phyloP scores from a whole-genome alignment of 352 stramenopile genomes.

The Phytophthora pisi region DNA sequence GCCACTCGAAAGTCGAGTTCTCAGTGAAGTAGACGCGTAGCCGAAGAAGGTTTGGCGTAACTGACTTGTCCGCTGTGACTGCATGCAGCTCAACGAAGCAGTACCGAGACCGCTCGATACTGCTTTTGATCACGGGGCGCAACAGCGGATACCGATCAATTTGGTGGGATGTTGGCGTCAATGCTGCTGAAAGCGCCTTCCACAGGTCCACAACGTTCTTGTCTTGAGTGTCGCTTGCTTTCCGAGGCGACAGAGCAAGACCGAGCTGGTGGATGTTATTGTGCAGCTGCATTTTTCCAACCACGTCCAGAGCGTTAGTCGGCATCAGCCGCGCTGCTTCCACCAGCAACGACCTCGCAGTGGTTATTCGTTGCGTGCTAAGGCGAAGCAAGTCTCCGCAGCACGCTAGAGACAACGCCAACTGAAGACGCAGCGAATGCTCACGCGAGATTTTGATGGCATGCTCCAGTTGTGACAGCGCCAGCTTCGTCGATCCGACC shows the following conservation, averaged over 20 bases:
- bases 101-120: slow-evolving; percentile 25
- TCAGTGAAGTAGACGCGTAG: slow-evolving; percentile 47
- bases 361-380: slow-evolving; percentile 10
- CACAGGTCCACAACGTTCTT: slow-evolving; percentile 35
- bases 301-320: slow-evolving; percentile 31
- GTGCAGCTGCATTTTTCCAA: slow-evolving; percentile 53
- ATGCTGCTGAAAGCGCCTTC: slow-evolving; percentile 19
- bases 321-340: slow-evolving; percentile 46
- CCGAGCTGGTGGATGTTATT: slow-evolving; percentile 42
- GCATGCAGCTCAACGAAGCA: slow-evolving; percentile 29
- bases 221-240: slow-evolving; percentile 24
- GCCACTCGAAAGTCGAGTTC: slow-evolving; percentile 37
- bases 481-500: slow-evolving; percentile 20
- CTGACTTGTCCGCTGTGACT: not conserved
- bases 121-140: slow-evolving; percentile 23
- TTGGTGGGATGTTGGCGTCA: slow-evolving; percentile 10
- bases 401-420: slow-evolving; percentile 47
- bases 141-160: slow-evolving; percentile 10
- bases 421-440: slow-evolving; percentile 40
- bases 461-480: slow-evolving; percentile 39
- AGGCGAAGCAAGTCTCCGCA: slow-evolving; percentile 38
- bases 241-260: slow-evolving; percentile 5
- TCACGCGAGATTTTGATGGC: slow-evolving; percentile 39
- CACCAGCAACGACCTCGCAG: slow-evolving; percentile 27
- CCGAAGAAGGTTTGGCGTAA: slow-evolving; percentile 3